Evolutionary conservation across 1,284 basidiomycete genomes (phyloP).

Genomic region (Malassezia slooffiae): DNA sequence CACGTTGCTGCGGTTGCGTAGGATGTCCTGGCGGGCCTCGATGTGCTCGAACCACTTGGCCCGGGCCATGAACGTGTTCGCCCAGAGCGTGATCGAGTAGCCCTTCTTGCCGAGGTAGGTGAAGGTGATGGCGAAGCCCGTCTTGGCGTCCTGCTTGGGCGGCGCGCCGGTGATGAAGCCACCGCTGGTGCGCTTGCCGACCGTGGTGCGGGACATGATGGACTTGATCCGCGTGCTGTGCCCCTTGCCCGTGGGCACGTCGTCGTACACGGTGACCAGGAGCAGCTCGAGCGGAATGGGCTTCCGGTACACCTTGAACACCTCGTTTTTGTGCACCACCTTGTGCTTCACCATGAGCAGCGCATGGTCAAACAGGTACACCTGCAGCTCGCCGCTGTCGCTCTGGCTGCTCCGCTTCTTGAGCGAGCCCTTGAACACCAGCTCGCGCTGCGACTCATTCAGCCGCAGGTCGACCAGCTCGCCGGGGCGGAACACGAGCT

Average conservation of each 20-base stretch:
- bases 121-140: slow-evolving; percentile 83
- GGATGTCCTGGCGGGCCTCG: slow-evolving; percentile 70
- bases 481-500: slow-evolving; percentile 70
- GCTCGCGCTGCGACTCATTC: slow-evolving; percentile 73
- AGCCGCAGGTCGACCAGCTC: slow-evolving; percentile 79
- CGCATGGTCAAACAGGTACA: slow-evolving; percentile 95
- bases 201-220: slow-evolving; percentile 50
- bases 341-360: slow-evolving; percentile 87
- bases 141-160: slow-evolving; percentile 62
- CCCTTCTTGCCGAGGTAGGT: slow-evolving; percentile 84
- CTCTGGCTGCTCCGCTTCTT: slow-evolving; percentile 68
- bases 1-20: slow-evolving; percentile 72
- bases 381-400: slow-evolving; percentile 75
- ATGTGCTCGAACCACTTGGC: slow-evolving; percentile 93
- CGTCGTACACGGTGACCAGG: slow-evolving; percentile 69
- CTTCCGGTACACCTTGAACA: slow-evolving; percentile 87
- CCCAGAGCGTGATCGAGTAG: slow-evolving; percentile 87
- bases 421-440: slow-evolving; percentile 85
- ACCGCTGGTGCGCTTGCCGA: slow-evolving; percentile 36
- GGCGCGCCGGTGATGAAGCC: slow-evolving; percentile 35
- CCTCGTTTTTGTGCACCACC: slow-evolving; percentile 73
- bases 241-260: slow-evolving; percentile 48
- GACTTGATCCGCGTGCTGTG: slow-evolving; percentile 48
- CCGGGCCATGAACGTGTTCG: slow-evolving; percentile 70
- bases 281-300: slow-evolving; percentile 93